Conservation (phyloP, 2,329 filamentous ascomycete species). For the Pseudogymnoascus sp. region DNA sequence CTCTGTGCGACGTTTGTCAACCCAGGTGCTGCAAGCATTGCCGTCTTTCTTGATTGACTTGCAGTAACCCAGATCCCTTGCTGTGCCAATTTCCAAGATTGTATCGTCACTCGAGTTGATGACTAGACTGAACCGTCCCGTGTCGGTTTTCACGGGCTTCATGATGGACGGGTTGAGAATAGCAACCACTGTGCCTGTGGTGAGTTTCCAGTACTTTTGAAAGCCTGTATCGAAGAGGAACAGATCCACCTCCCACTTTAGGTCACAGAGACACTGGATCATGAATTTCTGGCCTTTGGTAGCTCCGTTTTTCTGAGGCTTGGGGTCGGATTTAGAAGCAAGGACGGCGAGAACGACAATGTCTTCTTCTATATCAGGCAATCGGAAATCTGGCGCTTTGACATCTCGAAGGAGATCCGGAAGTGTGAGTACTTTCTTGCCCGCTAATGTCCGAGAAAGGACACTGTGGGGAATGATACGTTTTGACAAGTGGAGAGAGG, state of each 20-base stretch:
- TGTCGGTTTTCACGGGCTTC: conserved; percentile 73
- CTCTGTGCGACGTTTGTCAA: conserved; percentile 80
- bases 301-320: conserved; percentile 44
- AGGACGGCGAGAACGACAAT: conserved; percentile 85
- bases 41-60: conserved; percentile 80
- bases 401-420: conserved; percentile 74
- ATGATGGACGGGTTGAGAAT: conserved; percentile 88
- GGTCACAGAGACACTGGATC: conserved; percentile 77
- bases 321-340: conserved; percentile 79
- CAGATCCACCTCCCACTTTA: conserved; percentile 84
- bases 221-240: conserved; percentile 91
- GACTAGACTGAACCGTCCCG: conserved; percentile 76
- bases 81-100: conserved; percentile 77
- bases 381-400: conserved; percentile 72
- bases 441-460: conserved; percentile 67
- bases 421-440: conserved; percentile 69
- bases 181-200: conserved; percentile 81
- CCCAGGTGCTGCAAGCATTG: conserved; percentile 69
- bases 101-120: conserved; percentile 81
- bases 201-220: conserved; percentile 88
- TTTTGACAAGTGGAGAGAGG: conserved; percentile 72
- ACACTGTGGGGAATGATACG: conserved; percentile 75
- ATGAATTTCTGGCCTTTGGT: conserved; percentile 69
- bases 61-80: conserved; percentile 83
- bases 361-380: conserved; percentile 77